These are phyloP conservation scores for Penicillium sp. DNA, from an alignment of 2,329 filamentous ascomycete species.

Conservation along the genomic window DNA sequence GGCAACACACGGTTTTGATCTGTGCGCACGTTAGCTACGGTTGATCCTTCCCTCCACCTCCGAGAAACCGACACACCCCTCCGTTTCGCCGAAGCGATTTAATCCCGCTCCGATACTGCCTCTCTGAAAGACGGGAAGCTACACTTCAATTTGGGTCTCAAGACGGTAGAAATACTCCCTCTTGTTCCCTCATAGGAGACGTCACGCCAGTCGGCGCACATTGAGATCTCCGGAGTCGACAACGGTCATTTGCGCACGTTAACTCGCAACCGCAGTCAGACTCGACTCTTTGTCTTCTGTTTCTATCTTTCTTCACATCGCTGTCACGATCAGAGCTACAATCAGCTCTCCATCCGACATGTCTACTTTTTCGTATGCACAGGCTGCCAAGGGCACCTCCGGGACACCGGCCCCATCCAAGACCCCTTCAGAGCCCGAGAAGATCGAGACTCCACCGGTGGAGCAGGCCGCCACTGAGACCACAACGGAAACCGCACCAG, in stretches of 20 bases:
- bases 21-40: conserved; percentile 13
- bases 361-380: conserved; percentile 85
- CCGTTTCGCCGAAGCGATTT: neutral
- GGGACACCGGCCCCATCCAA: conserved; percentile 50
- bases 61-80: conserved; percentile 5
- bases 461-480: conserved; percentile 30
- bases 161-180: conserved; percentile 27
- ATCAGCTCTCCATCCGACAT: conserved; percentile 50
- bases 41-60: conserved; percentile 8
- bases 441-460: conserved; percentile 30
- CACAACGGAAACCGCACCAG: conserved; percentile 30
- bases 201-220: conserved; percentile 22
- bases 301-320: neutral
- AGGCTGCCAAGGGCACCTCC: conserved; percentile 83
- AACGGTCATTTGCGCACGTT: conserved; percentile 29
- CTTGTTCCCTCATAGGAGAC: conserved; percentile 28
- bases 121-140: conserved; percentile 26
- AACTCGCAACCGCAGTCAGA: conserved; percentile 19
- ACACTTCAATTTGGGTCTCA: conserved; percentile 32
- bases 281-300: conserved; percentile 14
- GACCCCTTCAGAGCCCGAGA: conserved; percentile 31
- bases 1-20: conserved; percentile 5
- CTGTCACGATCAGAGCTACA: conserved; percentile 18
- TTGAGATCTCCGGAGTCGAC: conserved; percentile 24
- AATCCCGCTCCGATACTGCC: conserved; percentile 8